phyloP scores from a whole-genome alignment of 1,284 basidiomycete species.

The Fereydounia khargensis region DNA sequence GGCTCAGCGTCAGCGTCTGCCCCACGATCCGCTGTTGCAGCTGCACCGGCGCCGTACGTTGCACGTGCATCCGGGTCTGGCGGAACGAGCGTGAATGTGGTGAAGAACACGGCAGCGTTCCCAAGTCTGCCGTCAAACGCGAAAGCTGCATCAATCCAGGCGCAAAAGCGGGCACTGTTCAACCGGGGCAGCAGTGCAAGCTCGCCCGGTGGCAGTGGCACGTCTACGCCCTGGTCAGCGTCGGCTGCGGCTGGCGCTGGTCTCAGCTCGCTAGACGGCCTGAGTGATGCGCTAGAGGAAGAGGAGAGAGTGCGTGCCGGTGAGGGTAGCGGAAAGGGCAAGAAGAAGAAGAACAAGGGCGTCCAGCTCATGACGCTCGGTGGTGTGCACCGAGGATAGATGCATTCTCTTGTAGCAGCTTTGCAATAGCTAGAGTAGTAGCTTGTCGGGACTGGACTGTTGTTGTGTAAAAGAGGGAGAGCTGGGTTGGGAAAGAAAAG shows the following conservation, averaged over 20 bases:
- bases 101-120: conserved; percentile 15
- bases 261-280: conserved; percentile 6
- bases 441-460: too few species aligned
- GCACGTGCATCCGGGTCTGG: conserved; percentile 11
- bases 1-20: conserved; percentile 4
- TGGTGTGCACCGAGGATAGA: conserved; percentile 35
- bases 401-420: too few species aligned
- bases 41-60: conserved; percentile 15
- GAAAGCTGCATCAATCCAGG: conserved; percentile 21
- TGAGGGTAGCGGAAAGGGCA: too few species aligned
- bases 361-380: conserved; percentile 33
- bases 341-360: conserved; percentile 41
- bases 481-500: too few species aligned
- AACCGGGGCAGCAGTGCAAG: neutral
- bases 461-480: too few species aligned
- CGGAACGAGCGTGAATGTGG: conserved; percentile 12
- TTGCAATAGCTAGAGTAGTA: too few species aligned
- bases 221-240: conserved; percentile 13
- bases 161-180: conserved; percentile 46
- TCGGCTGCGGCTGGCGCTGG: neutral
- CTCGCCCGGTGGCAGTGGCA: conserved; percentile 1
- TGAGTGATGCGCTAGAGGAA: conserved; percentile 18
- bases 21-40: neutral
- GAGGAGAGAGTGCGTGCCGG: too few species aligned
- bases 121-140: conserved; percentile 46